These are phyloP conservation scores for Lepidium didymum DNA, from an alignment of 345 rosid genomes.

Conservation along the genomic window DNA sequence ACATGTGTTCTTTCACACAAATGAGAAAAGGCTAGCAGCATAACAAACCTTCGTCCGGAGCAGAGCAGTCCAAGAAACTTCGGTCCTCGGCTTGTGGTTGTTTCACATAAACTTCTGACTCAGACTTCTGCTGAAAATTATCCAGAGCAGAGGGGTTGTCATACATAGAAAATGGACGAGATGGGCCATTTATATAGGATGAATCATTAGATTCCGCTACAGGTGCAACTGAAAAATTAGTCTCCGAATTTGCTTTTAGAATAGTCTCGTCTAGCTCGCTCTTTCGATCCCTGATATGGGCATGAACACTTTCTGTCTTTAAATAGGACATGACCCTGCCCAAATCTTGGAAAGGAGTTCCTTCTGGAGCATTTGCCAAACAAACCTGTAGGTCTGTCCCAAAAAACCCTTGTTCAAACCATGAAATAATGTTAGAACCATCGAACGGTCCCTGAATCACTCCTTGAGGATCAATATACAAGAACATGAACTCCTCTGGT, in stretches of 20 bases:
- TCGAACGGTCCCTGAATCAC: constrained; percentile 75
- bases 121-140: constrained; percentile 33
- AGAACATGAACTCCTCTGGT: constrained; percentile 59
- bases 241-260: constrained; percentile 33
- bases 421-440: constrained; percentile 67
- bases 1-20: not conserved
- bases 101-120: constrained; percentile 36
- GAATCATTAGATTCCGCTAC: constrained; percentile 28
- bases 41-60: constrained; percentile 46
- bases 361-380: constrained; percentile 65
- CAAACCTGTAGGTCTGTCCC: constrained; percentile 76
- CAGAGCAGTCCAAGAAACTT: constrained; percentile 27
- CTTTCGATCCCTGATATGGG: constrained; percentile 15
- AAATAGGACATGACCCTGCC: constrained; percentile 66
- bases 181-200: constrained; percentile 21
- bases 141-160: constrained; percentile 28
- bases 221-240: constrained; percentile 33
- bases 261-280: constrained; percentile 35
- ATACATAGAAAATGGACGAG: constrained; percentile 2
- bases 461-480: constrained; percentile 86
- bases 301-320: constrained; percentile 24
- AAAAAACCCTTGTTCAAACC: constrained; percentile 95
- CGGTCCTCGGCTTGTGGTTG: constrained; percentile 24
- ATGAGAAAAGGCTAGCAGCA: constrained; percentile 1
- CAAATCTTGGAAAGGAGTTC: constrained; percentile 59